phyloP scores from a whole-genome alignment of 352 stramenopile species.

The Pythium plurisporium region DNA sequence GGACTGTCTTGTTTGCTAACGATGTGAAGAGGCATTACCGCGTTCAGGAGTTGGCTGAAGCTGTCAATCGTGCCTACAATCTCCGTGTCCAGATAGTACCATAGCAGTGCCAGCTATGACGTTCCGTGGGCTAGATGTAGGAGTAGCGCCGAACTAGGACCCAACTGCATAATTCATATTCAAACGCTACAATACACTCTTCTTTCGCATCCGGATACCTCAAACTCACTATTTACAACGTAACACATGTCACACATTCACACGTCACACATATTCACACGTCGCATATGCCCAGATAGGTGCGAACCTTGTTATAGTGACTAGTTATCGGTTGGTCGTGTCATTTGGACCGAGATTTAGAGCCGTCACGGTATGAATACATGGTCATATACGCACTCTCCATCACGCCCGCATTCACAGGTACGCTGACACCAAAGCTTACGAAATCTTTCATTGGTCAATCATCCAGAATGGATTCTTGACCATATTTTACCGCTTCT shows the following conservation, averaged over 20 bases:
- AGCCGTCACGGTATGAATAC: no score
- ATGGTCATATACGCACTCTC: no score
- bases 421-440: neutral
- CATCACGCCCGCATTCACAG: no score
- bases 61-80: neutral
- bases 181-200: neutral
- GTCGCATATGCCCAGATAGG: neutral
- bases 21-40: no score
- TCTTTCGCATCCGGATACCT: no score
- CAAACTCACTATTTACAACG: neutral
- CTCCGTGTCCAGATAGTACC: neutral
- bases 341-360: neutral
- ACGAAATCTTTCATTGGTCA: neutral
- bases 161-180: neutral
- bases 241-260: neutral
- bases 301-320: no score
- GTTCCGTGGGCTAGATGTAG: slow-evolving; percentile 2
- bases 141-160: neutral
- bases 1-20: no score
- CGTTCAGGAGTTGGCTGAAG: no score
- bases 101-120: neutral
- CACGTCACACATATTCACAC: neutral
- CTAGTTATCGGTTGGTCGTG: no score
- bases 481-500: neutral
- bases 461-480: neutral